These are phyloP conservation scores for Tetradesmus lagerheimii DNA, from an alignment of 139 green algal genomes.

Conservation along the genomic window DNA sequence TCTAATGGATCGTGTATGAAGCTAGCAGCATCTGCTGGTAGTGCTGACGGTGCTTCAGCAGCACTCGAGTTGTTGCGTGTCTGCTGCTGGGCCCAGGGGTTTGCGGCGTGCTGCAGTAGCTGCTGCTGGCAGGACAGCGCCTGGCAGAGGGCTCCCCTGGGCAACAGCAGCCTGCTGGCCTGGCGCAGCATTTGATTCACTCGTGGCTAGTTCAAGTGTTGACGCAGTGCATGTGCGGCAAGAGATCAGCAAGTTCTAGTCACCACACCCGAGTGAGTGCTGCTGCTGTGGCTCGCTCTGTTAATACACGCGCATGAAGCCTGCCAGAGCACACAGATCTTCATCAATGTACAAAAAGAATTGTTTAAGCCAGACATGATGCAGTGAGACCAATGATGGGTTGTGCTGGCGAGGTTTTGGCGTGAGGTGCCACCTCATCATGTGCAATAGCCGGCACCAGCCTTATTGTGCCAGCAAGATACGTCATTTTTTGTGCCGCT, in stretches of 20 bases:
- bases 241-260: neutral
- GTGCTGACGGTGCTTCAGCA: neutral
- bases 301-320: neutral
- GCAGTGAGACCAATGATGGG: neutral
- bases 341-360: neutral
- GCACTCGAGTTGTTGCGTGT: slow-evolving; percentile 6
- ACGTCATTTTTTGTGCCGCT: neutral
- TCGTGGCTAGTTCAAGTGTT: neutral
- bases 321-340: neutral
- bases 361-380: neutral
- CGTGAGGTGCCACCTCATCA: neutral
- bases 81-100: slow-evolving; percentile 1
- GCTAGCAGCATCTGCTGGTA: neutral
- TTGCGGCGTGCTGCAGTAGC: neutral
- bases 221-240: neutral
- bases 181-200: slow-evolving; percentile 2
- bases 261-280: neutral
- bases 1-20: neutral
- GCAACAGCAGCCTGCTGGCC: neutral
- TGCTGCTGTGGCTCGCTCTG: neutral
- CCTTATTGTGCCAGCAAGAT: neutral
- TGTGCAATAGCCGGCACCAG: neutral
- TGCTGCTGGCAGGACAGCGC: slow-evolving; percentile 19
- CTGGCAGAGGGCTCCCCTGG: neutral
- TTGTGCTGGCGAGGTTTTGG: slow-evolving; percentile 4